Evolutionary conservation across 106 monocot genomes (phyloP).

Genomic region (Platanthera zijinensis): DNA sequence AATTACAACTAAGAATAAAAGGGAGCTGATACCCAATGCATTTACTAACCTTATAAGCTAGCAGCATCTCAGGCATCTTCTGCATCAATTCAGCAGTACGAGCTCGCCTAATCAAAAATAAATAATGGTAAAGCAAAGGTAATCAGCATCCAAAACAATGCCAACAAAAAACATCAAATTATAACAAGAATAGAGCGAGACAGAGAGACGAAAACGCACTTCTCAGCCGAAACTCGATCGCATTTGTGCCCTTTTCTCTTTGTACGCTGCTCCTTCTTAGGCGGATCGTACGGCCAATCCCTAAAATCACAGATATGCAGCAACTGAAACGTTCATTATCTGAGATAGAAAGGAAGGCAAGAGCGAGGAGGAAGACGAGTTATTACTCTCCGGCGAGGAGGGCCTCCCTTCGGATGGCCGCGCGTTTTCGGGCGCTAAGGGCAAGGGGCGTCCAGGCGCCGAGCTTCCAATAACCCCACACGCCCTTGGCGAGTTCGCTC

Average conservation of each 20-base stretch:
- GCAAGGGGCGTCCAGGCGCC: constrained; percentile 89
- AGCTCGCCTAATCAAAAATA: constrained; percentile 48
- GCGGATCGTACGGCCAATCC: constrained; percentile 93
- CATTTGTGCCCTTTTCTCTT: constrained; percentile 95
- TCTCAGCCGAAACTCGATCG: constrained; percentile 81
- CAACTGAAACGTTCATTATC: not conserved
- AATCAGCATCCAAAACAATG: not conserved
- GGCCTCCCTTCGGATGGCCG: constrained; percentile 72
- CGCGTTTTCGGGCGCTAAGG: constrained; percentile 70
- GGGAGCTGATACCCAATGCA: too few relatives aligned
- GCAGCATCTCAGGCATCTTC: constrained; percentile 96
- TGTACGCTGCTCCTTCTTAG: constrained; percentile 69
- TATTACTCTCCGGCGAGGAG: constrained; percentile 79
- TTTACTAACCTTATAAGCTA: constrained; percentile 74
- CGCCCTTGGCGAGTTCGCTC: constrained; percentile 73
- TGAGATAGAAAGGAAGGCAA: not conserved
- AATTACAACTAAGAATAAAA: too few relatives aligned
- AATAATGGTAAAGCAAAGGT: not conserved
- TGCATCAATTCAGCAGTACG: constrained; percentile 94
- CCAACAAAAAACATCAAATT: not conserved
- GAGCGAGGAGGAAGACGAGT: not conserved
- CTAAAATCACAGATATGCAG: constrained; percentile 17
- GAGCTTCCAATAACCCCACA: constrained; percentile 95
- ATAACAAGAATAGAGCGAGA: not conserved
- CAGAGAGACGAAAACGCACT: constrained; percentile 28